Percentiles rank a stretch among this genome's conserved stretches.
Evolutionary conservation across 106 monocot genomes (phyloP).

Genomic region (Acorus gramineus): DNA sequence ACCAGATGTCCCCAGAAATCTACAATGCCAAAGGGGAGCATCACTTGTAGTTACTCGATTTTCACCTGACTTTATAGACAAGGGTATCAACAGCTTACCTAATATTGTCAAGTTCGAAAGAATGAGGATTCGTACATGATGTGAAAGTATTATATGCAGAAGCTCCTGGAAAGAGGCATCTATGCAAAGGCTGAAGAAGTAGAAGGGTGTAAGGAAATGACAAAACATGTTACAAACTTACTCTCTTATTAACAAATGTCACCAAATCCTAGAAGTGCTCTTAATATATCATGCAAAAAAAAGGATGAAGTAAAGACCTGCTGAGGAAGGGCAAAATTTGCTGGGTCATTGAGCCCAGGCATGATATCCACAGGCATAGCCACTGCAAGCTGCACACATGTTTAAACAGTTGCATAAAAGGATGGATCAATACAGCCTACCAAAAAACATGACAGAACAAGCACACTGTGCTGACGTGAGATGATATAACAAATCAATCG

Average conservation of each 20-base stretch:
- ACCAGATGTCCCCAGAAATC: constrained; percentile 96
- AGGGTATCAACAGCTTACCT: constrained; percentile 25
- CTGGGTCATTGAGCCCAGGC: constrained; percentile 82
- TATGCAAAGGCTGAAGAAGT: constrained; percentile 64
- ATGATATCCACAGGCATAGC: constrained; percentile 94
- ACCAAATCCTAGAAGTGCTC: too few species aligned
- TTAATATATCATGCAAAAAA: background rate
- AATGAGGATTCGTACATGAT: constrained; percentile 95
- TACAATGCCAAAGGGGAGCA: constrained; percentile 5
- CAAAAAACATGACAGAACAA: background rate
- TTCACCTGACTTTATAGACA: background rate
- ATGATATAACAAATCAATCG: background rate
- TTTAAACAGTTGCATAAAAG: background rate
- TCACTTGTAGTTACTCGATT: too few species aligned
- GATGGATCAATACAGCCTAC: background rate
- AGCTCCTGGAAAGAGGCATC: constrained; percentile 88
- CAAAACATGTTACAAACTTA: background rate
- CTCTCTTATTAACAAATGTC: too few species aligned
- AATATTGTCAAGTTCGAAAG: constrained; percentile 73
- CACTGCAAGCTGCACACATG: constrained; percentile 61
- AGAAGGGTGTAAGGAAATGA: constrained; percentile 2
- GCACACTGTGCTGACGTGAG: background rate
- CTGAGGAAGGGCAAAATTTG: constrained; percentile 92
- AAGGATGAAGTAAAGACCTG: constrained; percentile 45
- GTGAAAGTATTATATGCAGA: constrained; percentile 82